Percentiles rank a stretch among this genome's conserved stretches.
Conservation (phyloP, 2,329 filamentous ascomycete species). For the Coniella lustricola region DNA sequence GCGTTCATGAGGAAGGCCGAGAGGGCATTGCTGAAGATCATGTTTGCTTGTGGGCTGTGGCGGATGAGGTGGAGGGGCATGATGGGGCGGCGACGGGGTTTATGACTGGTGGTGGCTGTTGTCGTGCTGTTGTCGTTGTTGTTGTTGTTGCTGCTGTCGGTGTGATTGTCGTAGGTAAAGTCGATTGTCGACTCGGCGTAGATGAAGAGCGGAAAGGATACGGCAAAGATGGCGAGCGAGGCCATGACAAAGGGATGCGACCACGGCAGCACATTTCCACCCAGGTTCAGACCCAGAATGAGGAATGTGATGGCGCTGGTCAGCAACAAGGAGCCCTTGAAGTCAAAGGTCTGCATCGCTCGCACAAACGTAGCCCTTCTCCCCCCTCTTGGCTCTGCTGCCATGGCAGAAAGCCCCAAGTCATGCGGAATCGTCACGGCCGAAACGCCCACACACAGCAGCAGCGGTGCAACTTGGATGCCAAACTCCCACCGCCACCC, state of each 20-base stretch:
- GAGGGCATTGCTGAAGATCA: conserved; percentile 50
- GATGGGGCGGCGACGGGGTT: conserved; percentile 37
- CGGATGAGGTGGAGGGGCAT: conserved; percentile 51
- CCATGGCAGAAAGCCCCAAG: conserved; percentile 39
- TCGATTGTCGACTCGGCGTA: conserved; percentile 42
- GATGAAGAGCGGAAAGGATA: conserved; percentile 45
- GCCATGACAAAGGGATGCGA: conserved; percentile 50
- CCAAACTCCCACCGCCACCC: conserved; percentile 71
- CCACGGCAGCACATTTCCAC: conserved; percentile 58
- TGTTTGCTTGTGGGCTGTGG: conserved; percentile 44
- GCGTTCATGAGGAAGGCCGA: conserved; percentile 46
- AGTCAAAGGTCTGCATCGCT: conserved; percentile 51
- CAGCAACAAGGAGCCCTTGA: conserved; percentile 45
- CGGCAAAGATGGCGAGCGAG: conserved; percentile 40
- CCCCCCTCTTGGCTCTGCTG: conserved; percentile 9
- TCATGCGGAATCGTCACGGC: conserved; percentile 42
- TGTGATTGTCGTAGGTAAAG: no score
- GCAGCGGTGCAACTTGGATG: conserved; percentile 48
- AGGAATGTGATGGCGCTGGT: conserved; percentile 48
- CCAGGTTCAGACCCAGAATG: conserved; percentile 55
- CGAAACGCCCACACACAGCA: conserved; percentile 39
- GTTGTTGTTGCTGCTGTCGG: no score
- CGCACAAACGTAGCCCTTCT: conserved; percentile 36
- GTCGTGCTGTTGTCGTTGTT: no score
- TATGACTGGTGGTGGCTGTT: no score